These are phyloP conservation scores for Luffa aegyptiaca DNA, from an alignment of 306 rosid species.

Conservation along the genomic window DNA sequence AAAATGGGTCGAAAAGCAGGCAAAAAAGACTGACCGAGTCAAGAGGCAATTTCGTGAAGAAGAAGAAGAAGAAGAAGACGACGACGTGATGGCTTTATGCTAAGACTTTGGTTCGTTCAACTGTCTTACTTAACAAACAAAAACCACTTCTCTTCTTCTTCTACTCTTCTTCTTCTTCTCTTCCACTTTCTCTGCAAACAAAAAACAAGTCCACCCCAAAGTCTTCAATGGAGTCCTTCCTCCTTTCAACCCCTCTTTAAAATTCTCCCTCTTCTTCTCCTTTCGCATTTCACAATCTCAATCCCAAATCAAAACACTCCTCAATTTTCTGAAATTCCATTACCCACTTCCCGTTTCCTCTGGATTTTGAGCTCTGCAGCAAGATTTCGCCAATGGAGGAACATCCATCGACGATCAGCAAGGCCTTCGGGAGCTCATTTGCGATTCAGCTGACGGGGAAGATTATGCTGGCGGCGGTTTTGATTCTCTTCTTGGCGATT, in stretches of 20 bases:
- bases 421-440: conserved; percentile 12
- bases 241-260: background rate
- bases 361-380: background rate
- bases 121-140: background rate
- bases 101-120: background rate
- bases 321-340: background rate
- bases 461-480: conserved; percentile 55
- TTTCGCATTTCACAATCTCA: background rate
- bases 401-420: background rate
- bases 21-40: background rate
- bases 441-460: conserved; percentile 46
- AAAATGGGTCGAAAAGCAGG: background rate
- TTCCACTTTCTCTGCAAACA: background rate
- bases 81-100: background rate
- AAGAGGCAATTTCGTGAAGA: background rate
- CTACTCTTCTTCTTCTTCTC: background rate
- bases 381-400: conserved; percentile 25
- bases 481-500: conserved; percentile 57
- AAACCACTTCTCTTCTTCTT: no score
- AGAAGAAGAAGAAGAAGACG: background rate
- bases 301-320: background rate
- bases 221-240: background rate
- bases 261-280: background rate
- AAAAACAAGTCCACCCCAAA: background rate
- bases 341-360: background rate